A percentile compares a stretch with the other conserved stretches of the same genome.
Conservation (phyloP, 202 grass and related monocot species). For the Brachypodium distachyon region DNA sequence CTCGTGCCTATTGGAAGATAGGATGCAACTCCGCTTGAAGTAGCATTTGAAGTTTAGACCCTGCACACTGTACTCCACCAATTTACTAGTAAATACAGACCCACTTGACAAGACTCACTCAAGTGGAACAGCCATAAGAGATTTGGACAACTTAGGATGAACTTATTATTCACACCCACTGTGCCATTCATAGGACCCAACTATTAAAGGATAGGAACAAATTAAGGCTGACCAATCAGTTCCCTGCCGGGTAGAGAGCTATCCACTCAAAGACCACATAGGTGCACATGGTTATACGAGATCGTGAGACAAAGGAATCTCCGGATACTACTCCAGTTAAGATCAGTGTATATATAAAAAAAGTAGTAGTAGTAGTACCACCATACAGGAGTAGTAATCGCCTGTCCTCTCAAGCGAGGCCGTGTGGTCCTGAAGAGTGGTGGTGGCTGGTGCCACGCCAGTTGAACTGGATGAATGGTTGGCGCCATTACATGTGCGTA, state of each 20-base stretch:
- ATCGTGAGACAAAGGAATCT: conserved; percentile 10
- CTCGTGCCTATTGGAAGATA: too few relatives aligned
- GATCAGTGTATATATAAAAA: too few relatives aligned
- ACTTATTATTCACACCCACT: conserved; percentile 25
- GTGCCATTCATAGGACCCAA: conserved; percentile 25
- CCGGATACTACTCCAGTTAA: neutral
- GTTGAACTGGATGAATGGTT: conserved; percentile 25
- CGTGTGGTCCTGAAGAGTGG: neutral
- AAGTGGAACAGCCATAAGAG: conserved; percentile 13
- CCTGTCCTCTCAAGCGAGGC: neutral
- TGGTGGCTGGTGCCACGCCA: conserved; percentile 1
- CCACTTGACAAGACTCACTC: conserved; percentile 1
- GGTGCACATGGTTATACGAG: conserved; percentile 23
- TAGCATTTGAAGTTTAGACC: neutral
- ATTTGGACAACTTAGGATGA: neutral
- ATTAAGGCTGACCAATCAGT: conserved; percentile 1
- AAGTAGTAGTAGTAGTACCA: too few relatives aligned
- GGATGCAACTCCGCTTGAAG: too few relatives aligned
- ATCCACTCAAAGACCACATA: conserved; percentile 1
- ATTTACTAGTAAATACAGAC: neutral
- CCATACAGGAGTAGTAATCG: conserved; percentile 12
- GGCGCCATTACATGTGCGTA: conserved; percentile 8
- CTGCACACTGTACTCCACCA: neutral
- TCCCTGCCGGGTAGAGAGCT: neutral
- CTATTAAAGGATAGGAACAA: conserved; percentile 35